Evolutionary conservation across 1,284 basidiomycete species (phyloP).

Genomic region (Omphalotus olearius): DNA sequence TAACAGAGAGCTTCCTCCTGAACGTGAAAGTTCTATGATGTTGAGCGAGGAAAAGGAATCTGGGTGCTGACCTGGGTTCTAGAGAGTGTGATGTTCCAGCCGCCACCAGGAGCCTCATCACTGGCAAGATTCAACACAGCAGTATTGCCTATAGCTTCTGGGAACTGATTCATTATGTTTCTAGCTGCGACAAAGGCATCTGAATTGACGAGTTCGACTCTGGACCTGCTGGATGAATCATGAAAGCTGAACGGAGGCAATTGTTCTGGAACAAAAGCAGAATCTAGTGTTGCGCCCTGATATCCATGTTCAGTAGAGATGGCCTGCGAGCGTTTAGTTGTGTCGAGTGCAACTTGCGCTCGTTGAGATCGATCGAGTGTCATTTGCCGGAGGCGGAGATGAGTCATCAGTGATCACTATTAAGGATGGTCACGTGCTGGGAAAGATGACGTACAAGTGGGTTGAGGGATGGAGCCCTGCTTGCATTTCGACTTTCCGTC

Average conservation of each 20-base stretch:
- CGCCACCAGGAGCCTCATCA: constrained; percentile 33
- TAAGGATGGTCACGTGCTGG: too few relatives aligned
- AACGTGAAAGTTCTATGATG: constrained; percentile 1
- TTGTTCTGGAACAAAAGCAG: constrained; percentile 29
- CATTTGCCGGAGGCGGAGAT: background rate
- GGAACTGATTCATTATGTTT: constrained; percentile 23
- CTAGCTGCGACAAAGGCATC: constrained; percentile 37
- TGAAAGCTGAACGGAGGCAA: constrained; percentile 23
- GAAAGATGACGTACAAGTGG: too few relatives aligned
- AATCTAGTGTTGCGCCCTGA: constrained; percentile 31
- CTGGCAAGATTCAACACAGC: constrained; percentile 41
- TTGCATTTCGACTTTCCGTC: too few relatives aligned
- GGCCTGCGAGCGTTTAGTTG: constrained; percentile 23
- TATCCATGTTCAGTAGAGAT: constrained; percentile 25
- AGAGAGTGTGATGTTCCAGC: constrained; percentile 29
- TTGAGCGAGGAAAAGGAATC: background rate
- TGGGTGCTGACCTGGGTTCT: constrained; percentile 31
- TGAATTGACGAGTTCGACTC: constrained; percentile 30
- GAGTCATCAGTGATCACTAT: too few relatives aligned
- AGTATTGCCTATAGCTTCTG: constrained; percentile 26
- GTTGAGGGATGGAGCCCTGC: too few relatives aligned
- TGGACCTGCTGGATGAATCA: constrained; percentile 17
- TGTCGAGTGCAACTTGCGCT: constrained; percentile 25
- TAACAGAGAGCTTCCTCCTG: constrained; percentile 45
- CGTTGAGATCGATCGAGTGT: constrained; percentile 3